These are phyloP conservation scores for Powellomyces hirtus DNA, from an alignment of 192 early-diverging fungal species.

Conservation along the genomic window DNA sequence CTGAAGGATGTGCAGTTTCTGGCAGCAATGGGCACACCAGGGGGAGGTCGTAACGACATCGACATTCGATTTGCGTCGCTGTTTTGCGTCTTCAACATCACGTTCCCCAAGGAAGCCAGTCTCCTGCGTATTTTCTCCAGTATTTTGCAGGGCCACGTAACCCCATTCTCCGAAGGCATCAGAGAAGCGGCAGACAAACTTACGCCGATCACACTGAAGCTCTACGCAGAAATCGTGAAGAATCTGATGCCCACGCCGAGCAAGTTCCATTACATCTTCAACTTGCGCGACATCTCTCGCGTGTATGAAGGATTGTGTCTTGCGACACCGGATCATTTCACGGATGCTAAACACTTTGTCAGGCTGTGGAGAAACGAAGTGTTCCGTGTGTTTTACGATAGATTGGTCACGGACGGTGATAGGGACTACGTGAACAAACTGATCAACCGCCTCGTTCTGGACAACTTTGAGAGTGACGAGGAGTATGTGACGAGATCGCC, in stretches of 20 bases:
- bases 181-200: conserved; percentile 38
- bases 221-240: conserved; percentile 54
- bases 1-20: conserved; percentile 61
- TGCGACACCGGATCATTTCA: conserved; percentile 57
- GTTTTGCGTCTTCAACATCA: conserved; percentile 62
- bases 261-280: conserved; percentile 69
- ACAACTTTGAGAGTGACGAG: conserved; percentile 58
- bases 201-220: conserved; percentile 47
- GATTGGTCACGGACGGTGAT: conserved; percentile 54
- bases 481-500: conserved; percentile 55
- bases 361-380: conserved; percentile 60
- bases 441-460: conserved; percentile 51
- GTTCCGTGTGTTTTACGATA: conserved; percentile 56
- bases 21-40: conserved; percentile 61
- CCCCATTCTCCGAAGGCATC: conserved; percentile 47
- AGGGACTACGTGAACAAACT: conserved; percentile 55
- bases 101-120: conserved; percentile 56
- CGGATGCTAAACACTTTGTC: conserved; percentile 47
- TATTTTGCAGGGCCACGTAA: conserved; percentile 55
- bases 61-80: conserved; percentile 58
- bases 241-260: conserved; percentile 58
- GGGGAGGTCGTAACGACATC: conserved; percentile 62
- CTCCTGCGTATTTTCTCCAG: conserved; percentile 51
- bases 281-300: conserved; percentile 60
- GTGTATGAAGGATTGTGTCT: conserved; percentile 56